A percentile compares a stretch with the other conserved stretches of the same genome.
Evolutionary conservation across 2,329 filamentous ascomycete genomes (phyloP).

Genomic region (Penicillium palitans): DNA sequence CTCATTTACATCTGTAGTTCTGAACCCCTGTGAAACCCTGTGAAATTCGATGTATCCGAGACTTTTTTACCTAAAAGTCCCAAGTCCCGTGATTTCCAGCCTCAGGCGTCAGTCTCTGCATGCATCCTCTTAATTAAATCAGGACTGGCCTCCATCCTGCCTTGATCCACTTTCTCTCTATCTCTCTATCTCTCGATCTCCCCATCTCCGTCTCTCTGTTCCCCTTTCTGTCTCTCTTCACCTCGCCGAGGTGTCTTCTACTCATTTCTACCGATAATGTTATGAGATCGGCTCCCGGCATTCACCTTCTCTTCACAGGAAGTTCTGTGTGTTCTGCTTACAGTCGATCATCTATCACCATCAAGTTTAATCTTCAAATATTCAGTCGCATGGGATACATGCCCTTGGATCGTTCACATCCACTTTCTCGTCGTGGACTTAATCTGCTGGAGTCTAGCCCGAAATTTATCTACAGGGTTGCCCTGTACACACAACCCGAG

Average conservation of each 20-base stretch:
- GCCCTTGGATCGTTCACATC: neutral
- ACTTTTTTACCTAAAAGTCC: no score
- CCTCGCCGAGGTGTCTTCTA: neutral
- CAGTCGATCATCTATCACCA: neutral
- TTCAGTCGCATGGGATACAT: neutral
- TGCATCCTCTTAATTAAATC: slow-evolving; percentile 1
- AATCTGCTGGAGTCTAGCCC: neutral
- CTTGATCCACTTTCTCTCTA: neutral
- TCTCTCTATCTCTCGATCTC: neutral
- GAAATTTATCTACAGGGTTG: neutral
- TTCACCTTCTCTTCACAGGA: neutral
- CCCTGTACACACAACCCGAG: slow-evolving; percentile 7
- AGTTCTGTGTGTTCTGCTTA: slow-evolving; percentile 4
- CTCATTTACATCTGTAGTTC: neutral
- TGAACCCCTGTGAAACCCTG: no score
- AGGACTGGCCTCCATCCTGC: no score
- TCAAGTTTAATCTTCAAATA: neutral
- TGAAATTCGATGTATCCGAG: no score
- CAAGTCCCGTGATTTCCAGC: slow-evolving; percentile 5
- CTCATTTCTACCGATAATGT: neutral
- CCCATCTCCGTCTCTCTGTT: no score
- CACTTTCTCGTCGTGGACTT: neutral
- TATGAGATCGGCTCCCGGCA: slow-evolving; percentile 1
- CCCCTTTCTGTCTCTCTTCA: neutral
- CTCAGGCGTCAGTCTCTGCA: slow-evolving; percentile 3